These are phyloP conservation scores for Blastobotrys peoriensis DNA, from an alignment of 805 yeast genomes.

Conservation along the genomic window DNA sequence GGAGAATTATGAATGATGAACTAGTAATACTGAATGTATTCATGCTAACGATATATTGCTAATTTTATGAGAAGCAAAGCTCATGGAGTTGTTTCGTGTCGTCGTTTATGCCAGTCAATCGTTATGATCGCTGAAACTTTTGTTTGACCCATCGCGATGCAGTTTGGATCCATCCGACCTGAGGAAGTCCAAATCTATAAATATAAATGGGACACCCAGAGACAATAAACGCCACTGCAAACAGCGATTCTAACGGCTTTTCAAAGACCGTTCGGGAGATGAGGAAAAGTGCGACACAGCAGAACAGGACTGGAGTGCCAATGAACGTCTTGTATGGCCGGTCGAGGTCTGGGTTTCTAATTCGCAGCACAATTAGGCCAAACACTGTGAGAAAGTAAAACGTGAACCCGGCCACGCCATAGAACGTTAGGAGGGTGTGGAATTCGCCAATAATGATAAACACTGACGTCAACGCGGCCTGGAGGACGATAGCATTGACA, in stretches of 20 bases:
- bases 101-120: too few relatives aligned
- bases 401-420: constrained; percentile 31
- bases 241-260: constrained; percentile 29
- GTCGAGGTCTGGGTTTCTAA: constrained; percentile 29
- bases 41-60: too few relatives aligned
- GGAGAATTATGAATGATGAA: too few relatives aligned
- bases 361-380: constrained; percentile 33
- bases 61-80: too few relatives aligned
- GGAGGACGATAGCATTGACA: constrained; percentile 30
- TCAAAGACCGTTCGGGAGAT: constrained; percentile 30
- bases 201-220: constrained; percentile 30
- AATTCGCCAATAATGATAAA: constrained; percentile 35
- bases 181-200: constrained; percentile 12
- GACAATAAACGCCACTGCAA: constrained; percentile 25
- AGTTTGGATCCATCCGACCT: neutral
- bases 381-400: constrained; percentile 32
- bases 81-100: too few relatives aligned
- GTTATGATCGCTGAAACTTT: too few relatives aligned
- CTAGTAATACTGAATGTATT: too few relatives aligned
- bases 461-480: constrained; percentile 25
- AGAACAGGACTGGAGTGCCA: constrained; percentile 32
- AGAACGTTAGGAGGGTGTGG: constrained; percentile 31
- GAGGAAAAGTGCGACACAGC: constrained; percentile 34
- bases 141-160: too few relatives aligned
- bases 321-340: constrained; percentile 35